Evolutionary conservation across 345 rosid genomes (phyloP).

Genomic region (Citrus trifoliata): DNA sequence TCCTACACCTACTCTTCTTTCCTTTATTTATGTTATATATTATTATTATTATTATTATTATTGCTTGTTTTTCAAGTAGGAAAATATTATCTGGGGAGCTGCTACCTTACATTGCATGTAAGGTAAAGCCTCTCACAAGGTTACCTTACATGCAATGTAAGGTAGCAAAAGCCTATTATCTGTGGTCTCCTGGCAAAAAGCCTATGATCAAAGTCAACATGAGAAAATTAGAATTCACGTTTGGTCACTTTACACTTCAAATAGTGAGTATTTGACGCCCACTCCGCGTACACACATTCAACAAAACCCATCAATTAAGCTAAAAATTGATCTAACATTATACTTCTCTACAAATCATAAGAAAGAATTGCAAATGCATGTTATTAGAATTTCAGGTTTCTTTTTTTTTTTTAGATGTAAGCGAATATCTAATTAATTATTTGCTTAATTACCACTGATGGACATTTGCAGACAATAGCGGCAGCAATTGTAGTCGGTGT

Average conservation of each 20-base stretch:
- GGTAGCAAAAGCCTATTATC: too few species aligned
- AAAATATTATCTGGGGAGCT: too few species aligned
- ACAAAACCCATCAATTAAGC: too few species aligned
- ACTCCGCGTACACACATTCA: constrained; percentile 17
- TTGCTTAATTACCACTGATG: not conserved
- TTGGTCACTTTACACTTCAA: not conserved
- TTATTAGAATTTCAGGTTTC: not conserved
- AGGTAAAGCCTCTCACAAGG: too few species aligned
- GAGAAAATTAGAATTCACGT: not conserved
- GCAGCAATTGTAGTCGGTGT: constrained; percentile 85
- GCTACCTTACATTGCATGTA: too few species aligned
- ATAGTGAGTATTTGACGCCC: constrained; percentile 3
- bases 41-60: not conserved
- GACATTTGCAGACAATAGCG: constrained; percentile 67
- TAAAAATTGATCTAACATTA: too few species aligned
- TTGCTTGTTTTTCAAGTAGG: constrained; percentile 35
- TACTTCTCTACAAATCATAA: not conserved
- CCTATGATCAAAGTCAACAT: constrained; percentile 22
- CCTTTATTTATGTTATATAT: not conserved
- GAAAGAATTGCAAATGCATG: not conserved
- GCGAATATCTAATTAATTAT: not conserved
- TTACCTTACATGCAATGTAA: too few species aligned
- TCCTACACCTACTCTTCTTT: not conserved
- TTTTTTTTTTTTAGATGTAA: too few species aligned
- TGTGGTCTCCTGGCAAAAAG: constrained; percentile 37